Base-by-base conservation (phyloP, 2,329 filamentous ascomycete genomes). In the Arthrobotrys musiformis region DNA sequence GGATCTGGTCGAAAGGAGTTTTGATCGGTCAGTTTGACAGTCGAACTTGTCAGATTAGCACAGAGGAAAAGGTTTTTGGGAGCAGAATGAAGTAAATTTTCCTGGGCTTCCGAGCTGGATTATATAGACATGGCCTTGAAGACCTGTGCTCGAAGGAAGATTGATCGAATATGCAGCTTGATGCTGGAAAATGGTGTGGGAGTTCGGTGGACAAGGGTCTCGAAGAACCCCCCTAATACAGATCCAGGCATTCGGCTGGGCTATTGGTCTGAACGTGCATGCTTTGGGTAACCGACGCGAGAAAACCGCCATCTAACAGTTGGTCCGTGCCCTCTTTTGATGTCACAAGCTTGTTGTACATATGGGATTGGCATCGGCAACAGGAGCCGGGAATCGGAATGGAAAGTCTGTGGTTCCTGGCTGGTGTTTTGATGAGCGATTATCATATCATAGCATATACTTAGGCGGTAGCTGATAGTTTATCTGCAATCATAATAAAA, bases 221-320 rank as follows among this genome's bases (percentile, higher is more conserved):
- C 56, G 58, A 50, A 22, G 58, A 66, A 69, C 22, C 63, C 72
- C 72, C 72, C 72, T 76, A 76, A 76, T 76, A 76, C 72, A 70
- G 72, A 76, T 76, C 52, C 72, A 76, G 72, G 72, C 72, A 76
- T 69, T 76, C 72, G 72, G 70, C 70, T 75, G 70, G 69, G 63
- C 54, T 63, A 66, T 46, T 75, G 72, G 72, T 69, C 72, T 76
- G 72, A 76, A 76, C 72, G 72, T 76, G 58, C 72, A 76, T 76
- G 72, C 64, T 76, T 76, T 76, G 56, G 72, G 72, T 44, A 76
- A 76, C 72, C 72, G 64, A 69, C 66, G 72, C 72, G 72, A 76
- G 72, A 69, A 68, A 52, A 63, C 62, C 72, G 19, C 64, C 70
- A 64, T 68, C 33, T 42, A 76, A 33, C 56, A 67, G 72, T 69